These are phyloP conservation scores for Pseudisothecium myosuroides DNA, from an alignment of 225 moss, liverwort and hornwort species.

Conservation along the genomic window DNA sequence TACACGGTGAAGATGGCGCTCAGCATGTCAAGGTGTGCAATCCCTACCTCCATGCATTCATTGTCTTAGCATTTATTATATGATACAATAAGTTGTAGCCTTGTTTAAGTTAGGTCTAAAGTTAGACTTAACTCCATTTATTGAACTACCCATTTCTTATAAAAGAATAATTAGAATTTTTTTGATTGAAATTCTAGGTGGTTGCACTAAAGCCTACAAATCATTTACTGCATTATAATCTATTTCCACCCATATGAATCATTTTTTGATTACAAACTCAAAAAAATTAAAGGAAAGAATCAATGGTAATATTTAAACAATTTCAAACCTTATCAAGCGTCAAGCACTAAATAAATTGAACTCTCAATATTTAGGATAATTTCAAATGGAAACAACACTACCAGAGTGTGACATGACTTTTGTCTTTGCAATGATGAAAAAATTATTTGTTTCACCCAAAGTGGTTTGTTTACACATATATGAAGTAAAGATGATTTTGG, in stretches of 20 bases:
- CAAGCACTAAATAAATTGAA: rapidly evolving
- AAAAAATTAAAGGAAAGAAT: not conserved
- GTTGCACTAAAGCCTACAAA: rapidly evolving
- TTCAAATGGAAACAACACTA: too few relatives aligned
- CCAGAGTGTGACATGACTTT: too few relatives aligned
- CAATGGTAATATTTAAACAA: not conserved
- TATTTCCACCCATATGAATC: too few relatives aligned
- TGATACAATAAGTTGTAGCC: not conserved
- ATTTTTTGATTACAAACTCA: rapidly evolving
- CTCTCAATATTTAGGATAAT: rapidly evolving
- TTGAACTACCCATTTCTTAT: too few relatives aligned
- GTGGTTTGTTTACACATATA: too few relatives aligned
- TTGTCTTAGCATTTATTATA: not conserved
- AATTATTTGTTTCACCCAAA: too few relatives aligned
- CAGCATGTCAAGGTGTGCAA: not conserved
- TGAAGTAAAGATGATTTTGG: too few relatives aligned
- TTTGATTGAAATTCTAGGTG: rapidly evolving
- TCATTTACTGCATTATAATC: not conserved
- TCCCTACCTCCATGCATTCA: not conserved
- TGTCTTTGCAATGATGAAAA: too few relatives aligned
- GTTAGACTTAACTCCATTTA: rapidly evolving
- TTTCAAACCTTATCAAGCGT: not conserved
- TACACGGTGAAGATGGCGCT: not conserved
- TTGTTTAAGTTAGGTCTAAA: not conserved
- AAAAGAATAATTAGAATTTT: not conserved